phyloP scores from a whole-genome alignment of 2,329 filamentous ascomycete species.

The Aspergillus sp. region DNA sequence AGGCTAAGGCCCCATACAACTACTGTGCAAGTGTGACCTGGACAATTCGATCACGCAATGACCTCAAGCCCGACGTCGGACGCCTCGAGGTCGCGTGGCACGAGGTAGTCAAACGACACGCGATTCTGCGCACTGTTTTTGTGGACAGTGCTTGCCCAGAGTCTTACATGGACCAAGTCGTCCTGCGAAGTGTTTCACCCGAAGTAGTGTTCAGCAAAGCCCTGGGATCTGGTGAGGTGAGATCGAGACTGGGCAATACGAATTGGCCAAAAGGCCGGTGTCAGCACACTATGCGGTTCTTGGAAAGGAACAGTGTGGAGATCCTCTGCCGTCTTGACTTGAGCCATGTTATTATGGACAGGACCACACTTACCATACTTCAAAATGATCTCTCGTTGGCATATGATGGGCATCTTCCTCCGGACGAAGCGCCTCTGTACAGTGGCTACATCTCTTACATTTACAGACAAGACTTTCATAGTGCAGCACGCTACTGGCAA shows the following conservation, averaged over 20 bases:
- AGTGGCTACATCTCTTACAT: not conserved
- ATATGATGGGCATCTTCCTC: not conserved
- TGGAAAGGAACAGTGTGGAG: not conserved
- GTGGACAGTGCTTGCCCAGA: not conserved
- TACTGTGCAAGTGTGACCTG: not conserved
- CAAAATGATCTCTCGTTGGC: not conserved
- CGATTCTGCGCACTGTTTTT: not conserved
- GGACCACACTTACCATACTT: not conserved
- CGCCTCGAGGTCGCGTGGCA: not conserved
- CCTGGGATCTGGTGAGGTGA: no score
- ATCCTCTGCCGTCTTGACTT: not conserved
- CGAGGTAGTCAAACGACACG: not conserved
- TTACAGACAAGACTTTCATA: not conserved
- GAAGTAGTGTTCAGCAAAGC: not conserved
- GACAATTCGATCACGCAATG: not conserved
- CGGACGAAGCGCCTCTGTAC: not conserved
- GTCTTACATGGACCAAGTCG: not conserved
- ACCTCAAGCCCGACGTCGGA: no score
- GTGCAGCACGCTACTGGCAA: not conserved
- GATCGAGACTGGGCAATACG: no score
- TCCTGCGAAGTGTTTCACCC: not conserved
- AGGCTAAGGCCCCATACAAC: not conserved
- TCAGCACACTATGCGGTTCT: not conserved
- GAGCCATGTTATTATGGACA: not conserved
- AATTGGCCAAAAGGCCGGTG: not conserved